Conservation (phyloP, 768 basidiomycete species). For the Mrakia blollopis region DNA sequence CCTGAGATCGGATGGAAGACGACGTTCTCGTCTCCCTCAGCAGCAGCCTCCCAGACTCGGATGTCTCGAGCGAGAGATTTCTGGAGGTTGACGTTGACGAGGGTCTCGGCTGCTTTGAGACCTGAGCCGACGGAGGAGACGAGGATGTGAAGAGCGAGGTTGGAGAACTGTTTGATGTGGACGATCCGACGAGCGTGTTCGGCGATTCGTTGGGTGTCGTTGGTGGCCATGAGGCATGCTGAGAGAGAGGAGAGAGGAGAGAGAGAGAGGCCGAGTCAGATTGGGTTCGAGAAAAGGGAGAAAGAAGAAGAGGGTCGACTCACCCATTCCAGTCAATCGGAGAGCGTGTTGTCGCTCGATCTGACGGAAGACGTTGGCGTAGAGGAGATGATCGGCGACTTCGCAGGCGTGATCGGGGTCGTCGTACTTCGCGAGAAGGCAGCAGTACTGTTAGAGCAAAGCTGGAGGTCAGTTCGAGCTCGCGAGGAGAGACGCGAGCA, state of each 20-base stretch:
- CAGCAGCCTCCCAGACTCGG: constrained; percentile 59
- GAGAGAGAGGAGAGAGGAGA: constrained; percentile 13
- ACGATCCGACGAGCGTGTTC: constrained; percentile 74
- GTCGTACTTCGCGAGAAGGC: constrained; percentile 42
- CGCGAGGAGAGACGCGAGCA: not conserved
- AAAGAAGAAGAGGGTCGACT: constrained; percentile 37
- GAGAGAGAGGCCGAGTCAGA: not conserved
- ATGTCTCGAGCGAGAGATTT: constrained; percentile 80
- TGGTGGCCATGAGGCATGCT: constrained; percentile 69
- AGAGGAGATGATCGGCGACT: constrained; percentile 42
- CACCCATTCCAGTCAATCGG: constrained; percentile 70
- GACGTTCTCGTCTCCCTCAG: constrained; percentile 58
- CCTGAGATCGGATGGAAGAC: constrained; percentile 53
- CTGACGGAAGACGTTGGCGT: constrained; percentile 35
- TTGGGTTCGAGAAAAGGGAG: not conserved
- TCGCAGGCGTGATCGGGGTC: constrained; percentile 42
- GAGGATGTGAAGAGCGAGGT: constrained; percentile 75
- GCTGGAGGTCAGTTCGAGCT: not conserved
- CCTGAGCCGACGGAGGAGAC: constrained; percentile 69
- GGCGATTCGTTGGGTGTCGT: constrained; percentile 57
- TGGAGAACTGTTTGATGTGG: constrained; percentile 73
- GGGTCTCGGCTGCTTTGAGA: constrained; percentile 62
- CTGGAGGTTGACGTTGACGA: constrained; percentile 71
- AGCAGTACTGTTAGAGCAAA: constrained; percentile 39
- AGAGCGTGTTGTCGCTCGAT: constrained; percentile 63